A percentile compares a stretch with the other conserved stretches of the same genome.
phyloP scores from a whole-genome alignment of 495 filamentous ascomycete genomes.

The Xylaria flabelliformis region DNA sequence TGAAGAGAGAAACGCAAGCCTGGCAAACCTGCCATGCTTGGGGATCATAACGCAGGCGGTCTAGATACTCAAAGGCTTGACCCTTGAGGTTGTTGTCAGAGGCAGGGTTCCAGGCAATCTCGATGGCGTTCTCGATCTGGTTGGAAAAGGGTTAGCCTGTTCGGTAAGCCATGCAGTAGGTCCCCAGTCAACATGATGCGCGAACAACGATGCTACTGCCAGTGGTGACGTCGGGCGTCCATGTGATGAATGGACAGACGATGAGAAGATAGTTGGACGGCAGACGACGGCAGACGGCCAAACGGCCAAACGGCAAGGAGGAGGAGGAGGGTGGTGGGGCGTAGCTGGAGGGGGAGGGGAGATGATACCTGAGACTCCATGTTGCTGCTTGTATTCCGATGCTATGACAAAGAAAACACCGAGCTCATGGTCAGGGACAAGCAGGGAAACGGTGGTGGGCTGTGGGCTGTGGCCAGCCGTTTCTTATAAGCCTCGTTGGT shows the following conservation, averaged over 20 bases:
- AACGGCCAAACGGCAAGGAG: not conserved
- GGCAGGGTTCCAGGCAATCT: slow-evolving; percentile 82
- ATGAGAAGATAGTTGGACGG: not conserved
- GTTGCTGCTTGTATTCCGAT: slow-evolving; percentile 32
- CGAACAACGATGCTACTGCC: not conserved
- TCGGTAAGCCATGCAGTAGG: not conserved
- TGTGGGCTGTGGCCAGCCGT: slow-evolving; percentile 1
- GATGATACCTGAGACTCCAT: slow-evolving; percentile 46
- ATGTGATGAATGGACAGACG: slow-evolving; percentile 2
- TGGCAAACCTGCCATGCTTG: slow-evolving; percentile 89
- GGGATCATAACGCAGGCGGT: slow-evolving; percentile 77
- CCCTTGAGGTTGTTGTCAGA: slow-evolving; percentile 75
- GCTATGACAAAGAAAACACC: slow-evolving; percentile 26
- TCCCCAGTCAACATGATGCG: not conserved
- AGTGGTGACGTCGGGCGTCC: not conserved
- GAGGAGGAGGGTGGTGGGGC: slow-evolving; percentile 4
- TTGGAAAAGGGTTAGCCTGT: not conserved
- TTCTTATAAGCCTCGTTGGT: not conserved
- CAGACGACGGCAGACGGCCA: too few species aligned
- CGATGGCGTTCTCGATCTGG: slow-evolving; percentile 89
- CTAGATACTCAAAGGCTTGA: slow-evolving; percentile 88
- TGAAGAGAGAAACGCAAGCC: slow-evolving; percentile 83
- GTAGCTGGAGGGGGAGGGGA: slow-evolving; percentile 3
- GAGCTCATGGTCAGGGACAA: slow-evolving; percentile 28
- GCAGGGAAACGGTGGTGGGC: not conserved